Evolutionary conservation across 331 rosid genomes (phyloP), one percentile per base, ranked within the genome.

Genomic region (Quercus phellos): DNA sequence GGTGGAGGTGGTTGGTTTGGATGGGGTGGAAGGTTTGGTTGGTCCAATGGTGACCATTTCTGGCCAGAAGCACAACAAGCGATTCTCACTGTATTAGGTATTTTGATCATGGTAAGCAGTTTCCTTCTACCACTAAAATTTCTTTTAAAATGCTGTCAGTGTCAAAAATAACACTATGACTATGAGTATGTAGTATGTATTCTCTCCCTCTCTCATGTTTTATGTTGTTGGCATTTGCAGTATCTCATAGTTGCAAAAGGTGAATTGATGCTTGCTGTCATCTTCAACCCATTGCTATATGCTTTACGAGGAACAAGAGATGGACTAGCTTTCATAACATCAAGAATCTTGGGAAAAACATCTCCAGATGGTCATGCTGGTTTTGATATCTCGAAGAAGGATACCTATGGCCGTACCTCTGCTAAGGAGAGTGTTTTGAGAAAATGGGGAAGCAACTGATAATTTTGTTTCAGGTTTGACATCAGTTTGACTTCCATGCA

Each of bases 1-100:
- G 93, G 99, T 68, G 97, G 98, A 70, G 92, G 99, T 72, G 98
- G 99, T 72, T 90, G 98, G 99, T 90, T 92, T 67, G 98, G 99
- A 6, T 88, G 90, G 85, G 96, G 98, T 55, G 26, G 93, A 73
- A 43, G 96, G 72, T 92, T 92, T 82, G 96, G 99, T 53, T 95
- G 99, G 99, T 91, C 88, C 27, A 89, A 83, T 63, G 99, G 78
- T 17, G 99, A 89, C 68, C 84, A 86, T 75, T 95, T 95, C 81
- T 90, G 99, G 99, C 93, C 55, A 78, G 99, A 95, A 87, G 93
- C 94, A 7, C 90, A 84, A 84, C 92, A 90, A 79, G 85, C 94
- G 2, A 80, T 76, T 83, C 96, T 95, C 68, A 83, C 99, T 38
- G 74, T 92, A 60, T 74, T 92, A 27, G 99, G 94, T 67, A 89